Evolutionary conservation across 2,329 filamentous ascomycete genomes (phyloP).

Genomic region (Lasiodiplodia gonubiensis): DNA sequence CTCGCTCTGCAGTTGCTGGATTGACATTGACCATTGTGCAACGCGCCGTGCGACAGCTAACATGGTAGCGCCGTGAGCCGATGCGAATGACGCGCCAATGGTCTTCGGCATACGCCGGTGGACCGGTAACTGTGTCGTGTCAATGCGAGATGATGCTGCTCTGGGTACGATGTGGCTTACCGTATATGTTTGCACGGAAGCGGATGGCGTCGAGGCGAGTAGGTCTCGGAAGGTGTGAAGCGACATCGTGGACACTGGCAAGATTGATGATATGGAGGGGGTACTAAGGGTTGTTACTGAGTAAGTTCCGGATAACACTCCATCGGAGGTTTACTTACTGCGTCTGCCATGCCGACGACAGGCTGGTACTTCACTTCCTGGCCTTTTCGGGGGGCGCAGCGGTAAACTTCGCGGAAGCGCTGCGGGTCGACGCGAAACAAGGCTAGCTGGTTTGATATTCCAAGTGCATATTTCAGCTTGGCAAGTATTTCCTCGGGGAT

Average conservation of each 20-base stretch:
- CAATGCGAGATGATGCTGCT: neutral
- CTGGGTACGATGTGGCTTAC: slow-evolving; percentile 48
- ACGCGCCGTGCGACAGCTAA: slow-evolving; percentile 69
- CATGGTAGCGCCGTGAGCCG: slow-evolving; percentile 54
- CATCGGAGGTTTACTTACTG: slow-evolving; percentile 56
- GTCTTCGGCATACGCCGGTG: slow-evolving; percentile 71
- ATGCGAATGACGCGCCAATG: slow-evolving; percentile 68
- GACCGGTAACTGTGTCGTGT: slow-evolving; percentile 60
- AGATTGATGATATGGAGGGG: slow-evolving; percentile 72
- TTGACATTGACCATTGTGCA: slow-evolving; percentile 76
- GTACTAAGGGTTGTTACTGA: slow-evolving; percentile 51
- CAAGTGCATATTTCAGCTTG: slow-evolving; percentile 70
- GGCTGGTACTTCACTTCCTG: slow-evolving; percentile 68
- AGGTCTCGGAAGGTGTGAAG: slow-evolving; percentile 61
- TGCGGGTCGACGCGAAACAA: slow-evolving; percentile 71
- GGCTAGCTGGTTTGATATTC: slow-evolving; percentile 68
- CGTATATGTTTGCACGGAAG: slow-evolving; percentile 75
- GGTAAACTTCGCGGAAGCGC: slow-evolving; percentile 63
- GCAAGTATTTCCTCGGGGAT: slow-evolving; percentile 61
- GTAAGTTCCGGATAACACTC: neutral
- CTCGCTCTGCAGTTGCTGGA: slow-evolving; percentile 63
- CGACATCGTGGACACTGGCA: slow-evolving; percentile 66
- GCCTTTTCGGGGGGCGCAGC: slow-evolving; percentile 62
- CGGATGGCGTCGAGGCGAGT: slow-evolving; percentile 64
- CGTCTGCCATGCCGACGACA: slow-evolving; percentile 71